These are phyloP conservation scores for Tilletiopsis washingtonensis DNA, from an alignment of 1,284 basidiomycete genomes.

Conservation along the genomic window DNA sequence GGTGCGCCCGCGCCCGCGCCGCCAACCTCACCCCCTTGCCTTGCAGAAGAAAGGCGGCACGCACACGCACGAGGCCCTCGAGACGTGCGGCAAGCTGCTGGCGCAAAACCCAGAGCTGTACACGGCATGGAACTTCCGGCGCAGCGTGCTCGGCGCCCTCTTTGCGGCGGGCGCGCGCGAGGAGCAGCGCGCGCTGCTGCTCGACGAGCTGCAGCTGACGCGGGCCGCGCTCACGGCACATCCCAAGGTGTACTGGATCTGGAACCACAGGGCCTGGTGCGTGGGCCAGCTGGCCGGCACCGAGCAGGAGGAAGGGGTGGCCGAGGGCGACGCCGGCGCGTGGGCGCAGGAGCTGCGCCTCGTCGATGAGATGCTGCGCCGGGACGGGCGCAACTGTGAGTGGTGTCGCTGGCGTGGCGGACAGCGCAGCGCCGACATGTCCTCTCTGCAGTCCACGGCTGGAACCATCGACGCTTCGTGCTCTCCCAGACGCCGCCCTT, in stretches of 20 bases:
- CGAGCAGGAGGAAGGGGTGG: background rate
- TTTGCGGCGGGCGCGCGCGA: background rate
- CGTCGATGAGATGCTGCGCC: constrained; percentile 43
- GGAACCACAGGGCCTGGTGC: constrained; percentile 47
- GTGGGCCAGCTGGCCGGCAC: constrained; percentile 16
- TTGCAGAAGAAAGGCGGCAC: background rate
- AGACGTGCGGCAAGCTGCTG: constrained; percentile 31
- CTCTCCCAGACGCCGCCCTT: constrained; percentile 22
- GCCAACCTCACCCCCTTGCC: background rate
- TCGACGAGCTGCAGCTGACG: constrained; percentile 37
- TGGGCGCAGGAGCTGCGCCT: constrained; percentile 37
- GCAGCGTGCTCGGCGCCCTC: constrained; percentile 15
- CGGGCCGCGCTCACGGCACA: constrained; percentile 37
- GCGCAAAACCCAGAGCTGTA: constrained; percentile 43
- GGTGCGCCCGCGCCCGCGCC: too few species aligned
- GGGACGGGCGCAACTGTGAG: constrained; percentile 42
- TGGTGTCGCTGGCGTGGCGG: background rate
- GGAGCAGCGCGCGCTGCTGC: constrained; percentile 10
- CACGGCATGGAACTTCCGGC: constrained; percentile 43
- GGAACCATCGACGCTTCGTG: constrained; percentile 41
- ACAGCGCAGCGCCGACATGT: background rate
- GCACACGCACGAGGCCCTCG: constrained; percentile 11
- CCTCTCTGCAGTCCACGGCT: constrained; percentile 27
- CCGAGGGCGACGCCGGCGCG: constrained; percentile 8
- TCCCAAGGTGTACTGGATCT: constrained; percentile 47